Evolutionary conservation across 2,329 filamentous ascomycete species (phyloP), one percentile per base, ranked within the genome.

Genomic region (Hymenoscyphus scutula): DNA sequence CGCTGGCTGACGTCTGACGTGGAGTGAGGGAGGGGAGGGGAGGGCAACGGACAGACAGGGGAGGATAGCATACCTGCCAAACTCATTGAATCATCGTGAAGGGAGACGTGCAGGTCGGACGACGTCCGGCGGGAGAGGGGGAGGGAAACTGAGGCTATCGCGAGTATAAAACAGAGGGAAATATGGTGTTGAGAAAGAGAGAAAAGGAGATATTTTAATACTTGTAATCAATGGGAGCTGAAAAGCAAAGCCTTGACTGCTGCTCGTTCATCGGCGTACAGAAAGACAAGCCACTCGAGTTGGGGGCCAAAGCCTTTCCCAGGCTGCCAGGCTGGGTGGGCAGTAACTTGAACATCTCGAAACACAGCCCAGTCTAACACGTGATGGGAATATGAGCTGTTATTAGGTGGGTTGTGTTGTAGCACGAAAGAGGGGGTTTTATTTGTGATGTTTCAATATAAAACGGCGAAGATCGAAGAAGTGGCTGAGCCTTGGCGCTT

Each of bases 61-160:
- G 41, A 59, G 59, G 58, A 56, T 51, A 19, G 45, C 45, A 51
- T 51, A 51, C 45, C 45, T 51, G 45, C 45, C 45, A 23, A 51
- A 51, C 45, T 51, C 45, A 51, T 51, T 51, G 45, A 15, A 23
- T 19, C 19, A 51, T 23, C 45, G 25, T 51, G 45, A 51, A 51
- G 19, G 45, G 23, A 25, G 45, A 51, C 25, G 19, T 11, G 19
- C 23, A 23, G 45, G 11, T 23, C 45, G 19, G 45, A 51, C 45
- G 13, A 51, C 45, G 45, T 13, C n/a, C 45, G 19, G 19, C 6
- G 7, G 45, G 23, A 51, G 19, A 11, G 41, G 19, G 19, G 5
- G 45, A 11, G 19, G 19, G 45, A 51, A 51, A 23, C 17, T 51
- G 45, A 51, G 19, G 45, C 1, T 51, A 51, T 51, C 45, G 45